Evolutionary conservation across 163 green algal species (phyloP).

Genomic region (Scenedesmus sp.): DNA sequence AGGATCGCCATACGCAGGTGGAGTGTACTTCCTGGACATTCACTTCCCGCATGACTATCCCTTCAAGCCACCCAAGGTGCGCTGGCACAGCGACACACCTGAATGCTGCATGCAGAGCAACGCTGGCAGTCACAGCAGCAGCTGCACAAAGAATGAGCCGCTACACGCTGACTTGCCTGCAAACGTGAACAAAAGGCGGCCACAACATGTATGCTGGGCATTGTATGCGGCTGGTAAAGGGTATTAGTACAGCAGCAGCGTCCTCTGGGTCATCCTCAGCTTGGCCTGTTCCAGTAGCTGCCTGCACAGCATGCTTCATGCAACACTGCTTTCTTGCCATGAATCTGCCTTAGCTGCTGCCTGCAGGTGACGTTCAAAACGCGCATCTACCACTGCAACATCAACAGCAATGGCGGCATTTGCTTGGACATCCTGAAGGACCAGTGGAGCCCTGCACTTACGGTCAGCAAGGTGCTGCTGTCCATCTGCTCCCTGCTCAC

Average conservation of each 20-base stretch:
- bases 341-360: background rate
- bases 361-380: conserved; percentile 95
- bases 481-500: conserved; percentile 97
- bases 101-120: background rate
- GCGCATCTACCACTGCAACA: conserved; percentile 99
- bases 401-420: conserved; percentile 94
- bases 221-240: background rate
- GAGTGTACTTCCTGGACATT: conserved; percentile 99
- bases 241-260: background rate
- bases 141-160: background rate
- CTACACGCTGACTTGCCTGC: background rate
- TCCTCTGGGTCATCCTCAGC: too few species aligned
- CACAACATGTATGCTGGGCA: background rate
- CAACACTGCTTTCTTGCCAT: background rate
- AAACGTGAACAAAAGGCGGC: background rate
- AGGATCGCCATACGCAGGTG: conserved; percentile 94
- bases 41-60: conserved; percentile 97
- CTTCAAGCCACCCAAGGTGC: conserved; percentile 97
- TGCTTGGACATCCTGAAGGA: conserved; percentile 98
- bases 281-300: background rate
- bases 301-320: background rate
- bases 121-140: conserved; percentile 1
- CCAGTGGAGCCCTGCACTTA: conserved; percentile 97
- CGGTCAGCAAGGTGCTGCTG: conserved; percentile 96
- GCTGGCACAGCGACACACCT: background rate